Evolutionary conservation across 2,329 filamentous ascomycete genomes (phyloP), one percentile per base, ranked within the genome.

Genomic region (Remersonia thermophila): DNA sequence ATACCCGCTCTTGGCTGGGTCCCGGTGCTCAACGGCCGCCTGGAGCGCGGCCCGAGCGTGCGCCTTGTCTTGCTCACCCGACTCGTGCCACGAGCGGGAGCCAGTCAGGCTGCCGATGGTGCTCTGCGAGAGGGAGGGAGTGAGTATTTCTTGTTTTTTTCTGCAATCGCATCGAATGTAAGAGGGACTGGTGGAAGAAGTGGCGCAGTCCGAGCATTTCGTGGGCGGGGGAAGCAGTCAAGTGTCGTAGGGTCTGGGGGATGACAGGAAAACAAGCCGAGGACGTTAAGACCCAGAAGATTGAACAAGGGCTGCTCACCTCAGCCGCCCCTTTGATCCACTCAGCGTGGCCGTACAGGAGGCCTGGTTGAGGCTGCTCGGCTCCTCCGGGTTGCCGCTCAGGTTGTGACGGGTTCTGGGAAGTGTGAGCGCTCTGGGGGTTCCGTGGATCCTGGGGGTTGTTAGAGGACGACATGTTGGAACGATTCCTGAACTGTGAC

Each of bases 311-410:
- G 25, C 15, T 17, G 51, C 57, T 38, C 56, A 77, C 79, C 60
- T 80, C 74, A 37, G 73, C 69, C 6, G 73, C 73, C 35, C 78
- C 79, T 51, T 82, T 83, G 50, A 73, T 66, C 50, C 80, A 83
- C 51, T 81, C 72, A 23, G 66, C 75, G 52, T 83, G 79, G 29
- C 70, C 67, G 40, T 67, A 63, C 30, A 82, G 51, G 44, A 83
- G 73, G 30, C 75, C 67, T 14, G 77, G 71, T 41, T 73, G 61
- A n/a, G n/a, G n/a, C 41, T 65, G 54, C 27, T 55, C 46, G 25
- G 55, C 39, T 25, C 38, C 16, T 11, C 14, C 5, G n/a, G 29
- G 35, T 27, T 33, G 35, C 27, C 14, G 10, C 27, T 29, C 27
- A 7, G 15, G 27, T 15, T 23, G 14, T n/a, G 32, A 34, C 7